These are phyloP conservation scores for Trichosanthes truncata DNA, from an alignment of 306 rosid species.

Conservation along the genomic window DNA sequence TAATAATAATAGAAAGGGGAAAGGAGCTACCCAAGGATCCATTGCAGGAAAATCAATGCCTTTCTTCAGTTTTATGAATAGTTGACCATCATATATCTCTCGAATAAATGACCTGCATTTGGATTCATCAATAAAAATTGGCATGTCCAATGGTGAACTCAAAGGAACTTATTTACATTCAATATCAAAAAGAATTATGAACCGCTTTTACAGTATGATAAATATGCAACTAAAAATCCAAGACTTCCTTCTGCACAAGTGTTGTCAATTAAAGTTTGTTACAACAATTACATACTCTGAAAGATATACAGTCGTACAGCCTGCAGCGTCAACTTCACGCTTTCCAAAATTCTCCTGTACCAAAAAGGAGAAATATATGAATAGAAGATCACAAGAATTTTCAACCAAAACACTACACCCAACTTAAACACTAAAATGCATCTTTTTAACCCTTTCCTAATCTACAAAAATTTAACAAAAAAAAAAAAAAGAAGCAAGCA, in stretches of 20 bases:
- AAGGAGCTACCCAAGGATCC: slow-evolving; percentile 81
- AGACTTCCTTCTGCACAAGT: neutral
- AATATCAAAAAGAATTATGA: neutral
- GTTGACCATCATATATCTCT: slow-evolving; percentile 78
- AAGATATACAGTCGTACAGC: slow-evolving; percentile 62
- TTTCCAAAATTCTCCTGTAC: slow-evolving; percentile 62
- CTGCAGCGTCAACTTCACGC: slow-evolving; percentile 73
- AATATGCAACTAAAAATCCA: neutral
- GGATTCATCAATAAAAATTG: neutral
- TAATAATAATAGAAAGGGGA: neutral
- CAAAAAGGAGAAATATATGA: neutral
- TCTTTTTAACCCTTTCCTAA: too few relatives aligned
- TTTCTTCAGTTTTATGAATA: slow-evolving; percentile 65
- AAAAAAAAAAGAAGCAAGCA: neutral
- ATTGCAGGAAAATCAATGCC: slow-evolving; percentile 76
- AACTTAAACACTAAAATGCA: too few relatives aligned
- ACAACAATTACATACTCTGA: slow-evolving; percentile 53
- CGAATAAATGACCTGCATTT: slow-evolving; percentile 60
- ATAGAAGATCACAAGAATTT: neutral
- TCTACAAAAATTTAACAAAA: neutral
- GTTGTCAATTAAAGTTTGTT: neutral
- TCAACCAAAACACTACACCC: too few relatives aligned
- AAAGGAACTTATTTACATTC: neutral
- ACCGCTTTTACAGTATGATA: neutral
- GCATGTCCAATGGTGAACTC: neutral